phyloP scores from a whole-genome alignment of 306 rosid species.

The Datisca glomerata region DNA sequence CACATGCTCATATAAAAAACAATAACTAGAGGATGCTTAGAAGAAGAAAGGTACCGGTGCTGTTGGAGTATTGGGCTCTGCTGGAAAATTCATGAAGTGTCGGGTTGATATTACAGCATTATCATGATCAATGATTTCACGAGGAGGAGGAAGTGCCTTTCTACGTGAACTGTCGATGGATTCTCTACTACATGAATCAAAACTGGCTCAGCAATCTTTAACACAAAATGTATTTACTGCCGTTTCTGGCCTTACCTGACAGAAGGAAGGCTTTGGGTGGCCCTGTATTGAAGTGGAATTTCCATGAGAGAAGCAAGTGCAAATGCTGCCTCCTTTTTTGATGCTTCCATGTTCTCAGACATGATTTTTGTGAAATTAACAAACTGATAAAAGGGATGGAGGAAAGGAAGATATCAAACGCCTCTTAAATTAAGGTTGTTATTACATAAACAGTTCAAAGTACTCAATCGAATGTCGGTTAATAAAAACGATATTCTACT shows the following conservation, averaged over 20 bases:
- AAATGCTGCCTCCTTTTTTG: constrained; percentile 80
- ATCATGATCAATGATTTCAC: constrained; percentile 55
- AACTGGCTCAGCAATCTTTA: too few species aligned
- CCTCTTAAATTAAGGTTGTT: too few species aligned
- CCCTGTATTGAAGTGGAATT: constrained; percentile 75
- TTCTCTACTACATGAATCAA: too few species aligned
- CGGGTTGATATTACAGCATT: constrained; percentile 32
- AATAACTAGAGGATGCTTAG: neutral
- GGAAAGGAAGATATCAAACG: too few species aligned
- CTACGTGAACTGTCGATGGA: constrained; percentile 18
- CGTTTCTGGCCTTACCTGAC: constrained; percentile 30
- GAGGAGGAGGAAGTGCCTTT: constrained; percentile 78
- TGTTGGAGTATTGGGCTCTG: constrained; percentile 30
- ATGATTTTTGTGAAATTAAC: constrained; percentile 90
- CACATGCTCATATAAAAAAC: too few species aligned
- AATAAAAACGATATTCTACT: too few species aligned
- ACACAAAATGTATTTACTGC: too few species aligned
- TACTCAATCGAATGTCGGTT: too few species aligned
- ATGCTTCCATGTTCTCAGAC: constrained; percentile 59
- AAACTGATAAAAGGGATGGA: constrained; percentile 60
- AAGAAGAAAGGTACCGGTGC: constrained; percentile 41
- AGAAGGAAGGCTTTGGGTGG: constrained; percentile 39
- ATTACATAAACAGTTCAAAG: too few species aligned
- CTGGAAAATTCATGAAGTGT: constrained; percentile 13
- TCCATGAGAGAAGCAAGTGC: constrained; percentile 99